These are phyloP conservation scores for Fremontodendron californicum DNA, from an alignment of 345 rosid species.

Conservation along the genomic window DNA sequence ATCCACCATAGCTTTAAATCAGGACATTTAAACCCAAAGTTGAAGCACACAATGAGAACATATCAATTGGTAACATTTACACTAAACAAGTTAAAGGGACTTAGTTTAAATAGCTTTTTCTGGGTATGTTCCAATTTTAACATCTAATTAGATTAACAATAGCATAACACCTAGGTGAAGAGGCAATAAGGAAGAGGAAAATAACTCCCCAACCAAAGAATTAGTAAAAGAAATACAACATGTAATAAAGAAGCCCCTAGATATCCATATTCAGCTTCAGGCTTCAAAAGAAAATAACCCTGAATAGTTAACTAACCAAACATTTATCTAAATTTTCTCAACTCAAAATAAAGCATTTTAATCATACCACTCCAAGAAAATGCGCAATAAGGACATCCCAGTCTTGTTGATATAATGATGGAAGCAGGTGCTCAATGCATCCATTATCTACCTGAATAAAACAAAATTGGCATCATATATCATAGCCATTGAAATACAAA, in stretches of 20 bases:
- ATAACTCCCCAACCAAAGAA: background rate
- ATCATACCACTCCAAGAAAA: slow-evolving; percentile 92
- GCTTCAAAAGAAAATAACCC: background rate
- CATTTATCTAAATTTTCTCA: background rate
- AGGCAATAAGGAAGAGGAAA: background rate
- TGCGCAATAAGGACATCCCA: slow-evolving; percentile 98
- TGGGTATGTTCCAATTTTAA: background rate
- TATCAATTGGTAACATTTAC: background rate
- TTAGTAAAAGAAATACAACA: background rate
- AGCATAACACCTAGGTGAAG: too few species aligned
- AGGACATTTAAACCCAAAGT: background rate
- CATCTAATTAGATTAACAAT: background rate
- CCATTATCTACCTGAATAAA: slow-evolving; percentile 78
- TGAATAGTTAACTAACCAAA: background rate
- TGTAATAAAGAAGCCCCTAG: background rate
- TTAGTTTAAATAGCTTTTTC: background rate
- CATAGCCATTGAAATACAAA: background rate
- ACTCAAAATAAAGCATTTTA: slow-evolving; percentile 1
- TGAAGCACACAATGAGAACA: background rate
- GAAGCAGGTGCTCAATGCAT: slow-evolving; percentile 75
- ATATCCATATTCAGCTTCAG: background rate
- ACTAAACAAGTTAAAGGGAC: background rate
- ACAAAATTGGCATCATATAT: background rate
- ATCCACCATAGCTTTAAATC: background rate
- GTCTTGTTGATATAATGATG: slow-evolving; percentile 65